These are phyloP conservation scores for Petunia axillaris DNA, from an alignment of 257 asterid genomes.

Conservation along the genomic window DNA sequence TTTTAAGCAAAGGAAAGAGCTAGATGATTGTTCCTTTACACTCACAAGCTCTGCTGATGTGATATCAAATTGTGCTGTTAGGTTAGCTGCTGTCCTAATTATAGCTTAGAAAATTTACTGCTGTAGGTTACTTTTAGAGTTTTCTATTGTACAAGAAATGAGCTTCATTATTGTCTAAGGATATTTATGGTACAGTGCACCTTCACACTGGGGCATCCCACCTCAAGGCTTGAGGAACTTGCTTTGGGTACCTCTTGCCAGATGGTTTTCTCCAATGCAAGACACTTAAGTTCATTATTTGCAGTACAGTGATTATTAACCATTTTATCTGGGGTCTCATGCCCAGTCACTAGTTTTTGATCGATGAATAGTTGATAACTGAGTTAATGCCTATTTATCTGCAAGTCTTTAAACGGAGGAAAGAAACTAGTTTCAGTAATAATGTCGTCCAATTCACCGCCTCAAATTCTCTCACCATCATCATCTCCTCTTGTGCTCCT, in stretches of 20 bases:
- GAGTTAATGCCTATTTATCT: background rate
- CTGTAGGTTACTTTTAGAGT: background rate
- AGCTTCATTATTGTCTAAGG: background rate
- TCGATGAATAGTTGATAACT: background rate
- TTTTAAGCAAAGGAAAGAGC: background rate
- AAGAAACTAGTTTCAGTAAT: background rate
- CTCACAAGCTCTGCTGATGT: background rate
- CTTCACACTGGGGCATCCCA: slow-evolving; percentile 4
- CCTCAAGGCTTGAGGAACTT: background rate
- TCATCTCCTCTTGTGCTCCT: background rate
- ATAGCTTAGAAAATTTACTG: background rate
- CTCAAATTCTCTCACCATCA: background rate
- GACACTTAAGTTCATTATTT: background rate
- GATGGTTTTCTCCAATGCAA: background rate
- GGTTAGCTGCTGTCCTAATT: background rate
- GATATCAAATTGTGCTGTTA: background rate
- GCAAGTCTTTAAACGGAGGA: background rate
- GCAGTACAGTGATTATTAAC: background rate
- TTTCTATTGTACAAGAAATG: background rate
- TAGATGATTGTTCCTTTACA: background rate
- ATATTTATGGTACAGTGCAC: background rate
- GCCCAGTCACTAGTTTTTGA: background rate
- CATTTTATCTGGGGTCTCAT: background rate
- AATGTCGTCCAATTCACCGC: background rate
- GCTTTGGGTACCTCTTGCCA: background rate